Evolutionary conservation across 192 early-diverging fungal genomes (phyloP), one percentile per base, ranked within the genome.

Genomic region (Coemansia sp.): DNA sequence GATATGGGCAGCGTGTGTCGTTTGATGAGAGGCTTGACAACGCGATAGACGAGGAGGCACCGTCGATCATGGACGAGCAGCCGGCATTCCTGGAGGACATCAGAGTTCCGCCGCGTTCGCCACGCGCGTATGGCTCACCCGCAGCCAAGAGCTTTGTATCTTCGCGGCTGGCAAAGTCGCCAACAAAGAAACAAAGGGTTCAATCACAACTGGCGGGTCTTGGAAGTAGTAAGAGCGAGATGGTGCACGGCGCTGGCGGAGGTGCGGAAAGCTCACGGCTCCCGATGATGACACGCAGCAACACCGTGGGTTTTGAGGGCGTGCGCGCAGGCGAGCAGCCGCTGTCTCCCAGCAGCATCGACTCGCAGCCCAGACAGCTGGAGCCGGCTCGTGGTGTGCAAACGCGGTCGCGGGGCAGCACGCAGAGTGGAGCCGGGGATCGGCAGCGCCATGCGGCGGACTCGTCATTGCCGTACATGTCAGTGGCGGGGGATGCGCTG

Each of bases 61-160:
- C 71, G 21, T 73, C 76, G 51, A 62, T 80, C 31, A 60, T 75
- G 51, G 78, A 80, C 51, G 78, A 80, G 59, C 72, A 80, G 54
- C 78, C 78, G 30, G 55, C 68, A 53, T 79, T 79, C 53, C 42
- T 74, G 55, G 76, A 79, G 22, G 76, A 79, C 0, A 60, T 61
- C 24, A 62, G 64, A 9, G 54, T 62, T 51, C 54, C 66, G 46
- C 57, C 42, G 51, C 71, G 71, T 20, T 66, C 71, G 20, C 71
- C 71, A 7, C 71, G 61, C 19, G 51, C 54, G 6, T 79, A 79
- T 31, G 76, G 76, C 21, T 79, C 76, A 53, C 76, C 76, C 3
- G 76, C 76, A 14, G 76, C 76, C 11, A 79, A 74, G 54, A 72
- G 58, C 60, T 79, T 66, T 67, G 76, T 74, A 31, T 55, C 71